Evolutionary conservation across 2,329 filamentous ascomycete species (phyloP).

Genomic region (Alternaria ethzedia): DNA sequence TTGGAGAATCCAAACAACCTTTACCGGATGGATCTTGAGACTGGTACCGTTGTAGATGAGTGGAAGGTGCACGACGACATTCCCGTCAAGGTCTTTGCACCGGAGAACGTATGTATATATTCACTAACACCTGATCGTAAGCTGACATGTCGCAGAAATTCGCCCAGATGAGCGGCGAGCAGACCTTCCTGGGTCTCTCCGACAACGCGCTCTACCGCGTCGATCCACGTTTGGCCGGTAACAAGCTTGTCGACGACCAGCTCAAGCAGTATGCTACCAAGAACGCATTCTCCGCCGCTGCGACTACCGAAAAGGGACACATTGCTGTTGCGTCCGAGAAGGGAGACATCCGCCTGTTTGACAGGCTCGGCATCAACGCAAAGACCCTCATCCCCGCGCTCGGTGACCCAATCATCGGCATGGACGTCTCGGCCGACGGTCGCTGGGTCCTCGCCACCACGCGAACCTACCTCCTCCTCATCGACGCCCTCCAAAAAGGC

Average conservation of each 20-base stretch:
- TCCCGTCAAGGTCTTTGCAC: slow-evolving; percentile 86
- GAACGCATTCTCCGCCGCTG: slow-evolving; percentile 94
- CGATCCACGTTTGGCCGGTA: slow-evolving; percentile 86
- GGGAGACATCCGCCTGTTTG: slow-evolving; percentile 95
- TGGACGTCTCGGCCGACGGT: slow-evolving; percentile 94
- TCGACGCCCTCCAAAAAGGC: slow-evolving; percentile 86
- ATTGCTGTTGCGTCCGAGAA: slow-evolving; percentile 98
- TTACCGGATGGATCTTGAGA: slow-evolving; percentile 97
- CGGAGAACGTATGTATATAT: slow-evolving; percentile 70
- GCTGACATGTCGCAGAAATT: slow-evolving; percentile 72
- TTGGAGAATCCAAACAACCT: slow-evolving; percentile 83
- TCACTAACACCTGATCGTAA: background rate
- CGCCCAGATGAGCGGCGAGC: slow-evolving; percentile 92
- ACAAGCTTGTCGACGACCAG: slow-evolving; percentile 90
- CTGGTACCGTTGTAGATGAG: slow-evolving; percentile 96
- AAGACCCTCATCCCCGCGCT: slow-evolving; percentile 97
- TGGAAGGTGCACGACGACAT: slow-evolving; percentile 99
- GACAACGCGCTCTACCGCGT: slow-evolving; percentile 92
- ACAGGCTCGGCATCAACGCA: slow-evolving; percentile 93
- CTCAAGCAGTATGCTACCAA: slow-evolving; percentile 97
- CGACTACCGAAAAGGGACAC: slow-evolving; percentile 95
- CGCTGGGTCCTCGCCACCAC: slow-evolving; percentile 96
- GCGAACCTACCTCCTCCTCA: slow-evolving; percentile 89
- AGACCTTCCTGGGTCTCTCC: slow-evolving; percentile 93
- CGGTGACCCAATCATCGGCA: slow-evolving; percentile 90